Base-by-base conservation (phyloP, 768 basidiomycete genomes). In the Pleurotus salmoneostramineus region DNA sequence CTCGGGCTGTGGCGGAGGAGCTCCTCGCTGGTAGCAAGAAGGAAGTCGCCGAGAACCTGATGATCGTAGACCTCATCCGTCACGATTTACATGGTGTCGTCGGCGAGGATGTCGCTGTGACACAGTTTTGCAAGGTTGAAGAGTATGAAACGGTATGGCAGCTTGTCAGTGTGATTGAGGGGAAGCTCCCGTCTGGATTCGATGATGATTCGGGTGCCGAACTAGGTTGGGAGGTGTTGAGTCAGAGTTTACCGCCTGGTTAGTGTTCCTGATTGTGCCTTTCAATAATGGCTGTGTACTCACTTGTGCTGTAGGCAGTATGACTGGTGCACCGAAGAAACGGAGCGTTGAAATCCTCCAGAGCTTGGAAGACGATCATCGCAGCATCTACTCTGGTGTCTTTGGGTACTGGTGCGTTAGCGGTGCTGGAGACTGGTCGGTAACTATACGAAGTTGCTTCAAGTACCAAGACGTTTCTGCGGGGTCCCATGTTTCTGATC, bases 241-340 rank as follows among this genome's bases (percentile, higher is more conserved):
- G 78, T 60, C 75, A 79, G 49, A 89, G 92, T 72, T 79, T 97
- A 56, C 95, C 95, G 12, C 94, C 95, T 56, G 95, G 95, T 89
- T 52, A 62, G 74, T 63, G 21, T 27, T 27, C 21, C 21, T 42
- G 43, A 42, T 11, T n/a, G 14, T 31, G 33, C 15, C 56, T 46
- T 56, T n/a, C 7, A 21, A 50, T 43, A 3, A 2, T 27, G 10
- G 8, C 58, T 14, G 33, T 37, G 14, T 55, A 51, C 45, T 47
- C 37, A 55, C 47, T 45, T 31, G 10, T 6, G 10, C 37, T n/a
- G 32, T 55, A 95, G 93, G 94, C 1, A 95, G 93, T 59, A 98
- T 98, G 95, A 98, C 95, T 2, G 95, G 95, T 36, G 95, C 95
- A 0, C 95, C 95, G 0, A 98, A 98, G 74, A 89, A 96, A 65